A percentile compares a stretch with the other conserved stretches of the same genome.
These are phyloP conservation scores for Benincasa hispida DNA, from an alignment of 306 rosid genomes.

Conservation along the genomic window DNA sequence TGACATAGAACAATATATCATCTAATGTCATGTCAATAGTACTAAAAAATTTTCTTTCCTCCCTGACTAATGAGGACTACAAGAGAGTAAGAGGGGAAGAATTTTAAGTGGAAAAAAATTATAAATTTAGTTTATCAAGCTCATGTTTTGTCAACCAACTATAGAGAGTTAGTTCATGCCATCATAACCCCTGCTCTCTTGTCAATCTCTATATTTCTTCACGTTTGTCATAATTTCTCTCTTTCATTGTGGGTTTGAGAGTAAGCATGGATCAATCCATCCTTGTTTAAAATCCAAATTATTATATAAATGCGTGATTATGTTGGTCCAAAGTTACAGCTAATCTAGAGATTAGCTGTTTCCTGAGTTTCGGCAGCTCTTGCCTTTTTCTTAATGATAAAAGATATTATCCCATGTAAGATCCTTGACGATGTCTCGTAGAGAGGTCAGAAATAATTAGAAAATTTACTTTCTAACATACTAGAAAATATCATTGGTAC, in stretches of 20 bases:
- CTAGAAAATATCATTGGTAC: neutral
- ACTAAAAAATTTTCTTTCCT: no score
- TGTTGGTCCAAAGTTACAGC: slow-evolving; percentile 1
- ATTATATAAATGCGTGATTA: neutral
- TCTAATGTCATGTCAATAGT: no score
- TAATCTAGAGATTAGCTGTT: neutral
- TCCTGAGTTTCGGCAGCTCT: neutral
- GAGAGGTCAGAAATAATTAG: neutral
- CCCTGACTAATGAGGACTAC: no score
- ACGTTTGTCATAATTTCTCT: neutral
- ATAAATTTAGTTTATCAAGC: neutral
- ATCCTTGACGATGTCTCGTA: neutral
- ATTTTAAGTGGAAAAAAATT: neutral
- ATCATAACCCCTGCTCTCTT: neutral
- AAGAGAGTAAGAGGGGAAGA: neutral
- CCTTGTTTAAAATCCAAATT: neutral
- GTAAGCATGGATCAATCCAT: neutral
- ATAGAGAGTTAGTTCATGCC: neutral
- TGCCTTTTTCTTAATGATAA: neutral
- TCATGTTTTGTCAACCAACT: neutral
- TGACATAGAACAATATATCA: no score
- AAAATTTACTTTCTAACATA: neutral
- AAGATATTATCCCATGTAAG: neutral
- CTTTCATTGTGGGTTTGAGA: neutral
- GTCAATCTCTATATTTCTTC: neutral